Evolutionary conservation across 2,329 filamentous ascomycete genomes (phyloP), one percentile per base, ranked within the genome.

Genomic region (Pestalotiopsis sp.): DNA sequence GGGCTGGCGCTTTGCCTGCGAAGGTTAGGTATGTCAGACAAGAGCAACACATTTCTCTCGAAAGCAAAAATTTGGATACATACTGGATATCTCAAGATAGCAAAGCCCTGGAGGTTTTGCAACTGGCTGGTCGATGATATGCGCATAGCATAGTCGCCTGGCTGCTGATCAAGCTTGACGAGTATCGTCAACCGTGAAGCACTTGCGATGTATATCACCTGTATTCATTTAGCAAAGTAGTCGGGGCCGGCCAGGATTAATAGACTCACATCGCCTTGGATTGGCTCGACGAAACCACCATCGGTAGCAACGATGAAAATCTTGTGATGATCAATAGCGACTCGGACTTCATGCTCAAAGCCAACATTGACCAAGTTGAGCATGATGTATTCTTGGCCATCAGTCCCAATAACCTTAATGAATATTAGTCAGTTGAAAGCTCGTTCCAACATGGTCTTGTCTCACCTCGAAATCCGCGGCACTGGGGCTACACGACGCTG

Each of bases 41-140:
- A 13, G 4, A 59, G 14, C 3, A 3, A 1, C 17, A 1, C 5
- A 59, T 13, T 3, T 36, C 23, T 59, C 13, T 4, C 12, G 12
- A 4, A 17, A 13, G 12, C 6, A 17, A 2, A 17, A 4, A 13
- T 9, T 1, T 13, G 52, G 17, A 11, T 3, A 64, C 49, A 9
- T 60, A 69, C 68, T 14, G 72, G 72, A 25, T 72, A 73, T 14
- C 72, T 62, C 14, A 75, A 68, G 20, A 75, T 68, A 2, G 71
- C 66, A 57, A 72, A 75, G 12, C 70, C 70, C 7, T 75, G 73
- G 1, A 75, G 64, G 56, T 73, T 75, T 60, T 75, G 74, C n/a
- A 73, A 56, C 6, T 67, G 65, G 41, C 73, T 75, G 1, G 72
- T 75, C 0, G 74, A 75, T 3, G 72, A 70, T 3, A 74, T 58